phyloP scores from a whole-genome alignment of 495 filamentous ascomycete genomes.

The Pyrenula aspistea region DNA sequence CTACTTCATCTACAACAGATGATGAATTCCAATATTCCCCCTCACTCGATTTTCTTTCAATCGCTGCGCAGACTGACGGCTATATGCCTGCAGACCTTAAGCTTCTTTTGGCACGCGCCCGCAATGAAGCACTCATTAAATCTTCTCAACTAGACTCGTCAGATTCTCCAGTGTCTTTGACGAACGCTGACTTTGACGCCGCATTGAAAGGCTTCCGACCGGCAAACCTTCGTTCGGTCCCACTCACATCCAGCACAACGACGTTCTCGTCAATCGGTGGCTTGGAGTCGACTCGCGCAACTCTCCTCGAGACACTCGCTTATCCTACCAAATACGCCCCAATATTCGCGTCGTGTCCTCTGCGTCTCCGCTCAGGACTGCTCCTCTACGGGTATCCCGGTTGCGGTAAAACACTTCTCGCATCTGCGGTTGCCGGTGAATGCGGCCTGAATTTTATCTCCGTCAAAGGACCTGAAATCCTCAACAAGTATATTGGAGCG shows the following conservation, averaged over 20 bases:
- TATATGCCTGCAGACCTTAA: constrained; percentile 95
- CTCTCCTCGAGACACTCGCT: constrained; percentile 84
- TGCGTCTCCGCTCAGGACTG: constrained; percentile 83
- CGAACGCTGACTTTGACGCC: constrained; percentile 59
- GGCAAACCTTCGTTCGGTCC: constrained; percentile 85
- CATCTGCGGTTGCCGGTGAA: constrained; percentile 87
- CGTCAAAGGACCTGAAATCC: constrained; percentile 93
- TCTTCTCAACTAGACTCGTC: constrained; percentile 31
- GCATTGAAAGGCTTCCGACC: constrained; percentile 90
- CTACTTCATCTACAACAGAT: constrained; percentile 37
- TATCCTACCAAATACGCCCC: constrained; percentile 97
- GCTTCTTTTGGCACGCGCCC: constrained; percentile 72
- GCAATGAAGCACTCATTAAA: constrained; percentile 83
- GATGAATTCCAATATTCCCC: constrained; percentile 53
- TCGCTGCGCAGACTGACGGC: constrained; percentile 87
- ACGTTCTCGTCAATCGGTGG: constrained; percentile 88
- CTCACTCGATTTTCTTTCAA: constrained; percentile 80
- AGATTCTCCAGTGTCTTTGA: constrained; percentile 43
- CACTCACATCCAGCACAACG: constrained; percentile 77
- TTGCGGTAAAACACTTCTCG: constrained; percentile 90
- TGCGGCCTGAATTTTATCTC: constrained; percentile 96
- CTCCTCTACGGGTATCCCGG: constrained; percentile 91
- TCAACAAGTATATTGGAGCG: constrained; percentile 97
- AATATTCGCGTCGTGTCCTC: constrained; percentile 89
- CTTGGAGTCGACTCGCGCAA: constrained; percentile 69